Conservation (phyloP, 345 rosid genomes). For the Passiflora organensis region DNA sequence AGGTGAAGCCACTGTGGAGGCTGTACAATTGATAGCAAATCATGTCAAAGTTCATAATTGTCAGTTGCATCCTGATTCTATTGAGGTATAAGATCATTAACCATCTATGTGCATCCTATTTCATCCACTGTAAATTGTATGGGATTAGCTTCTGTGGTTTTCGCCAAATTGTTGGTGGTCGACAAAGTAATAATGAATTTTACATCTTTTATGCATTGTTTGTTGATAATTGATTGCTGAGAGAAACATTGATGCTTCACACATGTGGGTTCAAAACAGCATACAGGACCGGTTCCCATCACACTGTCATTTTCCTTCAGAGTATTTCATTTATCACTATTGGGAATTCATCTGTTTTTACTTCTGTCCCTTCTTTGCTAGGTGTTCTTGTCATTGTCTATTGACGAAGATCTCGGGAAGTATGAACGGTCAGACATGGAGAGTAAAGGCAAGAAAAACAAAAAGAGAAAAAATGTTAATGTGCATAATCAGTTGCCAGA, state of each 20-base stretch:
- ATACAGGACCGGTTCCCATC: background rate
- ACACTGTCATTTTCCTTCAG: background rate
- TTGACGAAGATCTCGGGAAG: constrained; percentile 76
- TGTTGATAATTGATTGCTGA: no score
- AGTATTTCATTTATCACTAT: background rate
- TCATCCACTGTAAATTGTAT: no score
- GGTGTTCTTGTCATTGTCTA: constrained; percentile 83
- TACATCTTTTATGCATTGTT: no score
- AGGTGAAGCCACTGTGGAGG: constrained; percentile 76
- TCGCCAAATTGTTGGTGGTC: no score
- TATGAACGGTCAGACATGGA: constrained; percentile 31
- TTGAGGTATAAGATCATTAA: constrained; percentile 44
- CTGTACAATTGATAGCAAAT: constrained; percentile 74
- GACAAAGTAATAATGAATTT: no score
- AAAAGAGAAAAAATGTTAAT: constrained; percentile 49
- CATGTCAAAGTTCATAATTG: constrained; percentile 71
- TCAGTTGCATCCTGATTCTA: constrained; percentile 82
- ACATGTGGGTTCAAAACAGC: no score
- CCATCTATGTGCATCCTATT: no score
- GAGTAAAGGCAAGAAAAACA: constrained; percentile 43
- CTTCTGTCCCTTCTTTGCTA: constrained; percentile 16
- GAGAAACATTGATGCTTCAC: no score
- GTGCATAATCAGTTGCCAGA: constrained; percentile 48
- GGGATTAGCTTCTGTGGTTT: no score
- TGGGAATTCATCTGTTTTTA: background rate